Percentiles rank a stretch among this genome's conserved stretches.
Conservation (phyloP, 2,329 filamentous ascomycete species). For the Pseudopithomyces maydicus region DNA sequence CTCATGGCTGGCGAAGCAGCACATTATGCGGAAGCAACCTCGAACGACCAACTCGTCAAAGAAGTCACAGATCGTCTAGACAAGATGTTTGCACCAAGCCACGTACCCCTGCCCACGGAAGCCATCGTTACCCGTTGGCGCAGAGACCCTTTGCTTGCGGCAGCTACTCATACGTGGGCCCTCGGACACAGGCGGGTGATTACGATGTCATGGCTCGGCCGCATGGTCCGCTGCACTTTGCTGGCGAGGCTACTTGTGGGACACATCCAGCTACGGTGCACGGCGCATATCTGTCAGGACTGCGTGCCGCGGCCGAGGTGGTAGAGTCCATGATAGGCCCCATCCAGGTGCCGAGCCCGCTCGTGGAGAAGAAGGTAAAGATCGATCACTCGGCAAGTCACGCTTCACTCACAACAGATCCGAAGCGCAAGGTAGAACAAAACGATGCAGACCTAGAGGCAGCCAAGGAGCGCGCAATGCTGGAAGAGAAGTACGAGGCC, state of each 20-base stretch:
- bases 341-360: constrained; percentile 73
- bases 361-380: constrained; percentile 68
- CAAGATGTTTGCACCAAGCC: constrained; percentile 67
- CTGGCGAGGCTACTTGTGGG: constrained; percentile 93
- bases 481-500: constrained; percentile 58
- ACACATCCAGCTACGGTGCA: constrained; percentile 97
- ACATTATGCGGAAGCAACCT: constrained; percentile 79
- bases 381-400: constrained; percentile 23
- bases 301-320: constrained; percentile 87
- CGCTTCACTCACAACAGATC: constrained; percentile 13
- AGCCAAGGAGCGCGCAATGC: constrained; percentile 31
- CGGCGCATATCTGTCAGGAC: constrained; percentile 90
- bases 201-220: constrained; percentile 89
- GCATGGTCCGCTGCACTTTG: constrained; percentile 89
- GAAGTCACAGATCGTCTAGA: constrained; percentile 82
- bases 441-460: constrained; percentile 18
- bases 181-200: constrained; percentile 80
- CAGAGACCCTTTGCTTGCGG: constrained; percentile 88
- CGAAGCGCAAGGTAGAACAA: constrained; percentile 33
- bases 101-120: constrained; percentile 79
- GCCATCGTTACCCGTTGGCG: constrained; percentile 92
- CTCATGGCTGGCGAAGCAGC: constrained; percentile 96
- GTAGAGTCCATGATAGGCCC: constrained; percentile 80
- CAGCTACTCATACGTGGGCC: constrained; percentile 92
- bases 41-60: constrained; percentile 74